Base-by-base conservation (phyloP, 805 yeast species). In the Zygotorulaspora danielsina region DNA sequence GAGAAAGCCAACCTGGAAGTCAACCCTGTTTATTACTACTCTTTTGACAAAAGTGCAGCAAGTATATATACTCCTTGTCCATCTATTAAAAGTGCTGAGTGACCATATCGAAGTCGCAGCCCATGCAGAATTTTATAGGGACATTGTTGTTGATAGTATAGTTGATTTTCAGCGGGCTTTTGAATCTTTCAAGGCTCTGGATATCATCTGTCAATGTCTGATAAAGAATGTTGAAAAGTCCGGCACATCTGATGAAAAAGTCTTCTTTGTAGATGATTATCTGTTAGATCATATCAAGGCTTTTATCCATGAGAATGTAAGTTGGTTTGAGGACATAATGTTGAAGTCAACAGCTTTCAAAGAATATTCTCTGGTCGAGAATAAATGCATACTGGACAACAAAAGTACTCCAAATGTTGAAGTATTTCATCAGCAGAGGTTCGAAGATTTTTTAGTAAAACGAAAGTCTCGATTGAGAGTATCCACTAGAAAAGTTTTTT, bases 161-260 rank as follows among this genome's bases (percentile, higher is more conserved):
- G 30, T 48, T 1, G 48, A 53, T 34, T 57, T 57, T 28, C 47
- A 50, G 10, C 38, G 32, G 5, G 46, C 49, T n/a, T 57, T 55
- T 31, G 37, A 44, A 19, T 38, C 46, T 2, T 51, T 47, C 34
- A 53, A 55, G 27, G 11, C 42, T 15, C 39, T 54, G 13, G 45
- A 49, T 30, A 12, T 30, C n/a, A 44, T 49, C 9, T 34, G 42
- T 13, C 36, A 34, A 12, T 21, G 34, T 12, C 36, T 54, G 21
- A 21, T 45, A 19, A 40, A 34, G 27, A 48, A 36, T 15, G 49
- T 44, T 6, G 29, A 36, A 22, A 34, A 36, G 9, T 39, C 51
- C 1, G 53, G 55, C 5, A 25, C 17, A 6, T 22, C 44, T 9
- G 49, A 48, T 17, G 21, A 26, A 8, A 36, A 34, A 20, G 34